Conservation (phyloP, 1,284 basidiomycete species). For the Pterula multifida region DNA sequence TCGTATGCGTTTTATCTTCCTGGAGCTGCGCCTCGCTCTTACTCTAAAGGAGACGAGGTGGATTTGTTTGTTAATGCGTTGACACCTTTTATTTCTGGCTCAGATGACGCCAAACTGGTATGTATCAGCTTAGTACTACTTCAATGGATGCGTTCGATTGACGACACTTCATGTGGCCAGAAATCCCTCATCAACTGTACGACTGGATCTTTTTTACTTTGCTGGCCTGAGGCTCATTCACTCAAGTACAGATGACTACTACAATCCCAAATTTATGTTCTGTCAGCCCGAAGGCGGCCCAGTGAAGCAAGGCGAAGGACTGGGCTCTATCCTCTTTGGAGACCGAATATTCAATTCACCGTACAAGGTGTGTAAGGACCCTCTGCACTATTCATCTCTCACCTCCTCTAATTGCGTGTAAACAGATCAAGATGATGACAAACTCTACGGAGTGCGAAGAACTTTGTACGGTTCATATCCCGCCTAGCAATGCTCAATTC, state of each 20-base stretch:
- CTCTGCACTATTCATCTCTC: conserved; percentile 3
- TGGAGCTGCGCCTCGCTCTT: conserved; percentile 72
- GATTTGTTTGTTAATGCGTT: conserved; percentile 78
- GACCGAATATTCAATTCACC: conserved; percentile 91
- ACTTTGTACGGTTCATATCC: conserved; percentile 58
- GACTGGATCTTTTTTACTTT: conserved; percentile 14
- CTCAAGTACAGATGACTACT: conserved; percentile 63
- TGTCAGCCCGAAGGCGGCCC: conserved; percentile 74
- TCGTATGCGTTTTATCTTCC: conserved; percentile 36
- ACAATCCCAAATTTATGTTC: conserved; percentile 78
- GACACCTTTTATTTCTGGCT: conserved; percentile 69
- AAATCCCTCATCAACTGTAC: conserved; percentile 77
- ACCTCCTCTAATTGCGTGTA: conserved; percentile 5
- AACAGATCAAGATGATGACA: conserved; percentile 65
- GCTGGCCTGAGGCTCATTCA: conserved; percentile 12
- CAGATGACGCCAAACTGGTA: conserved; percentile 70
- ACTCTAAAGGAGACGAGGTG: conserved; percentile 56
- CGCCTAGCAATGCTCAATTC: conserved; percentile 70
- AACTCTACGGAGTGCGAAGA: conserved; percentile 66
- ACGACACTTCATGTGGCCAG: conserved; percentile 21
- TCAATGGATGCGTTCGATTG: neutral
- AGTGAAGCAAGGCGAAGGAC: conserved; percentile 72
- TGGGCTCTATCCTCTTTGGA: conserved; percentile 92
- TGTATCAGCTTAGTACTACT: conserved; percentile 10
- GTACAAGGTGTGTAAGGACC: conserved; percentile 73